Conservation (phyloP, 371 early-diverging fungal species). For the Rhizopus sp. region DNA sequence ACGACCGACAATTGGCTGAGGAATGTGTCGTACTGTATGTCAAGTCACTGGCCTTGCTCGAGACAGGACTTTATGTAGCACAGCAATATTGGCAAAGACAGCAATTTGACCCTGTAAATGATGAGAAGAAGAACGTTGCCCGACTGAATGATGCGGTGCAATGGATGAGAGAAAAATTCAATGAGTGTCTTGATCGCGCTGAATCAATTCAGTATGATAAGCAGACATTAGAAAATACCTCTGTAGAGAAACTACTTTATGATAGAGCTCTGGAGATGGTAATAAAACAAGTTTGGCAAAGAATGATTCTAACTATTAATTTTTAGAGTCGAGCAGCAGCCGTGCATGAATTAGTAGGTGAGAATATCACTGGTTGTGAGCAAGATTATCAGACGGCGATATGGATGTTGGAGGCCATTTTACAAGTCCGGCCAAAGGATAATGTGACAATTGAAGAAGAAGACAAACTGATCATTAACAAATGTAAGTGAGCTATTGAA, state of each 20-base stretch:
- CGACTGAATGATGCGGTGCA: conserved; percentile 70
- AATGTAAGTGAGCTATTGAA: conserved; percentile 48
- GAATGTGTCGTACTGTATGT: conserved; percentile 80
- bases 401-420: conserved; percentile 77
- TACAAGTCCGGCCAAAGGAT: conserved; percentile 54
- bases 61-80: conserved; percentile 74
- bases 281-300: conserved; percentile 1
- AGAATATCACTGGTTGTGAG: conserved; percentile 69
- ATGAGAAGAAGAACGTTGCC: conserved; percentile 32
- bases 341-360: conserved; percentile 36
- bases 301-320: conserved; percentile 12
- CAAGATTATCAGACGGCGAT: conserved; percentile 77
- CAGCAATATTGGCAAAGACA: conserved; percentile 66
- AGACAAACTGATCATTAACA: conserved; percentile 56
- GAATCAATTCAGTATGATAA: conserved; percentile 36
- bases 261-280: conserved; percentile 51
- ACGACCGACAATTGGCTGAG: conserved; percentile 44
- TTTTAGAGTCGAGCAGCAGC: conserved; percentile 31
- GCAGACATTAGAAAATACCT: conserved; percentile 35
- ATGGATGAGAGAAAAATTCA: conserved; percentile 88
- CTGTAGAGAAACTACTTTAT: conserved; percentile 70
- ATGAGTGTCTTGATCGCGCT: conserved; percentile 84
- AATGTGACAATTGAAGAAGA: conserved; percentile 59
- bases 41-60: conserved; percentile 73
- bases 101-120: conserved; percentile 23